A percentile compares a stretch with the other conserved stretches of the same genome.
Conservation (phyloP, 2,329 filamentous ascomycete species). For the Fusarium coicis region DNA sequence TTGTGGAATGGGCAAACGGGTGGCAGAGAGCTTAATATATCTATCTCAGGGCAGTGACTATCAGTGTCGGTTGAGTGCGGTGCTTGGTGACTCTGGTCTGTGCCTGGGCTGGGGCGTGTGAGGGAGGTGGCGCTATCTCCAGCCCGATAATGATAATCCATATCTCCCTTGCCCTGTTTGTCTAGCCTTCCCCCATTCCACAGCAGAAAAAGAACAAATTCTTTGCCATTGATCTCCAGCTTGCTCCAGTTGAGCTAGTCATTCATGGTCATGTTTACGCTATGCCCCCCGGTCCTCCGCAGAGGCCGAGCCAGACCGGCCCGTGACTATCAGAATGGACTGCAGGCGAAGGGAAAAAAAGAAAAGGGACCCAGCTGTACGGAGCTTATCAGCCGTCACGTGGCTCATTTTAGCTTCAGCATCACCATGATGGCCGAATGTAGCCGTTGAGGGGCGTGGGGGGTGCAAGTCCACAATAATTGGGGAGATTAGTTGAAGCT, state of each 20-base stretch:
- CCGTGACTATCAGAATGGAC: conserved; percentile 17
- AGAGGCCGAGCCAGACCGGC: conserved; percentile 35
- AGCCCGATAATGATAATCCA: conserved; percentile 5
- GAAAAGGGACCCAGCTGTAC: conserved; percentile 17
- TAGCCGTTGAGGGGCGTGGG: conserved; percentile 38
- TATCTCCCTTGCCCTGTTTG: background rate
- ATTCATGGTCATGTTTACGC: conserved; percentile 23
- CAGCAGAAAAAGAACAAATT: background rate
- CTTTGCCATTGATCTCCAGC: conserved; percentile 25
- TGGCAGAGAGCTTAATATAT: conserved; percentile 36
- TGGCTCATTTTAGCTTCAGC: conserved; percentile 20
- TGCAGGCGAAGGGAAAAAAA: background rate
- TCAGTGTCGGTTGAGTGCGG: conserved; percentile 27
- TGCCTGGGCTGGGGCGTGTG: conserved; percentile 26
- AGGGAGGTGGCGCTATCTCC: conserved; percentile 38
- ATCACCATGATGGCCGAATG: conserved; percentile 34
- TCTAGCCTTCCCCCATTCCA: conserved; percentile 31
- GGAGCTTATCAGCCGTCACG: conserved; percentile 46
- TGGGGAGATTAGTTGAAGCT: conserved; percentile 29
- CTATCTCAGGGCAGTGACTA: background rate
- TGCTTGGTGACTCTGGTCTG: conserved; percentile 12
- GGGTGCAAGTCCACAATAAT: conserved; percentile 9
- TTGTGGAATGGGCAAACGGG: conserved; percentile 14
- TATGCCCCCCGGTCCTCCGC: conserved; percentile 19
- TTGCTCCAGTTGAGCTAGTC: conserved; percentile 7